Percentiles rank a stretch among this genome's conserved stretches.
These are phyloP conservation scores for Schizothecium vesticola DNA, from an alignment of 495 filamentous ascomycete species.

Conservation along the genomic window DNA sequence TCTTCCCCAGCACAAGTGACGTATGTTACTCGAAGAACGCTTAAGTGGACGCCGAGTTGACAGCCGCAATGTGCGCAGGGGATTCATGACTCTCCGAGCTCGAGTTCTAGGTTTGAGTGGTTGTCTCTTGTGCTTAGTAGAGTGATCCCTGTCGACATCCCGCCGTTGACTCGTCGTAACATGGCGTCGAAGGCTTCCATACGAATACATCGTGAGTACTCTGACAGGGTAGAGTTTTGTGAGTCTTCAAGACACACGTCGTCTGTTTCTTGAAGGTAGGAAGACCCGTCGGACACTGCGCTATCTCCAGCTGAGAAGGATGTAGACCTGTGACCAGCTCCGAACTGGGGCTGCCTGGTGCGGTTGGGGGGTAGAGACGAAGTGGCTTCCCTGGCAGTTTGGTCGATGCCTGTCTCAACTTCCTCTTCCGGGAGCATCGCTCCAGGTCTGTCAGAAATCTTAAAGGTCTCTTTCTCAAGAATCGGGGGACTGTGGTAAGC, in stretches of 20 bases:
- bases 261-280: background rate
- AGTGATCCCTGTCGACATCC: slow-evolving; percentile 17
- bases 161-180: slow-evolving; percentile 22
- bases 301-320: background rate
- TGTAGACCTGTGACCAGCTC: background rate
- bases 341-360: background rate
- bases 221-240: slow-evolving; percentile 27
- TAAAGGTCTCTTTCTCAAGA: background rate
- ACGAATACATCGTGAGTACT: slow-evolving; percentile 25
- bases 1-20: too few relatives aligned
- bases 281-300: background rate
- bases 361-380: background rate
- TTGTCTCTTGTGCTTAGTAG: slow-evolving; percentile 37
- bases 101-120: slow-evolving; percentile 30
- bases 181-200: slow-evolving; percentile 26
- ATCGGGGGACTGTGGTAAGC: background rate
- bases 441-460: background rate
- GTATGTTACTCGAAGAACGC: background rate
- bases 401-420: background rate
- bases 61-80: background rate
- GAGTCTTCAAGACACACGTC: slow-evolving; percentile 19
- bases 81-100: slow-evolving; percentile 16
- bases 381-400: background rate
- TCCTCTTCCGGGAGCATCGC: background rate
- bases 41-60: background rate